Evolutionary conservation across 441 rosid genomes (phyloP).

Genomic region (Pelargonium fulgidum): DNA sequence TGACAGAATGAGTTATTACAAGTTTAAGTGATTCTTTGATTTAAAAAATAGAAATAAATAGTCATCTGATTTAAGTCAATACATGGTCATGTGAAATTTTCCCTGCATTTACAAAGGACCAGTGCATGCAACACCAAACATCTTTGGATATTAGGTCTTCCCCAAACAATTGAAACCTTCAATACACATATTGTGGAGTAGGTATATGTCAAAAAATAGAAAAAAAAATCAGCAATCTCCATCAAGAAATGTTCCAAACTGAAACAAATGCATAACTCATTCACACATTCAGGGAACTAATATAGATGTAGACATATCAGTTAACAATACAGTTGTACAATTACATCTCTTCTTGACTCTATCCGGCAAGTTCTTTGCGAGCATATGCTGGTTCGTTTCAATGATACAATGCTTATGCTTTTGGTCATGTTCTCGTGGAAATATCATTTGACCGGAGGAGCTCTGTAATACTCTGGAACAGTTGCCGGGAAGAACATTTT

Average conservation of each 20-base stretch:
- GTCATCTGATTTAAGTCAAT: too few species aligned
- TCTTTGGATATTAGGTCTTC: too few species aligned
- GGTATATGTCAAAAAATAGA: too few species aligned
- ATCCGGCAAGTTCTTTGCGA: background rate
- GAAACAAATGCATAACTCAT: background rate
- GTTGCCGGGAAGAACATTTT: conserved; percentile 28
- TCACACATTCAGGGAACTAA: too few species aligned
- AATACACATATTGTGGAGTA: too few species aligned
- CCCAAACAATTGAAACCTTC: too few species aligned
- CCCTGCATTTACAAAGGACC: too few species aligned
- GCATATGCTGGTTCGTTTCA: background rate
- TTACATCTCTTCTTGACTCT: background rate
- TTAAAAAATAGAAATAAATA: too few species aligned
- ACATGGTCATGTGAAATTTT: too few species aligned
- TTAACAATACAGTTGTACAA: background rate
- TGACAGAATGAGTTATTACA: too few species aligned
- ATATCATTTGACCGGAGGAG: conserved; percentile 16
- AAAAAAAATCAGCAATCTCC: background rate
- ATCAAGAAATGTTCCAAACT: background rate
- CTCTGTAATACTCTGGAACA: conserved; percentile 25
- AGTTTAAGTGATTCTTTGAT: too few species aligned
- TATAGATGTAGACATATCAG: background rate
- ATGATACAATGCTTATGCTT: background rate
- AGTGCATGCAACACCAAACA: too few species aligned
- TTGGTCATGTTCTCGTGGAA: background rate